phyloP scores from a whole-genome alignment of 805 yeast genomes.

The Candida insectorum region DNA sequence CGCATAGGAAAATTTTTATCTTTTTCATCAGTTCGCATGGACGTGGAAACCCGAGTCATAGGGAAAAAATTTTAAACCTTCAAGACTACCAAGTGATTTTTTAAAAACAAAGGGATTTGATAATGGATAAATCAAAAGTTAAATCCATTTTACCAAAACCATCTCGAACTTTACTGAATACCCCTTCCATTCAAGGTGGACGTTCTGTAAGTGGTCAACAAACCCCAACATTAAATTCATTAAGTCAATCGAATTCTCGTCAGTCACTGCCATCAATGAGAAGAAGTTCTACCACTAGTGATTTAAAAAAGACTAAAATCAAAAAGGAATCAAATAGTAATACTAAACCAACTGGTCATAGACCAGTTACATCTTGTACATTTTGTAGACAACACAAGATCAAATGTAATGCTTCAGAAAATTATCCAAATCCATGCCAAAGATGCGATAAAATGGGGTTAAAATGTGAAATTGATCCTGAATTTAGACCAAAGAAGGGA shows the following conservation, averaged over 20 bases:
- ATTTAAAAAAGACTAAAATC: slow-evolving; percentile 16
- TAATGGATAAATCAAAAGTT: slow-evolving; percentile 37
- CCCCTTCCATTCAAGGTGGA: neutral
- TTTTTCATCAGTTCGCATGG: slow-evolving; percentile 22
- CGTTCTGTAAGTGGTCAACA: neutral
- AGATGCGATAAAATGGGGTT: slow-evolving; percentile 79
- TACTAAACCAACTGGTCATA: slow-evolving; percentile 40
- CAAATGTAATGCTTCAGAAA: slow-evolving; percentile 85
- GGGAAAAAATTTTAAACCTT: slow-evolving; percentile 2
- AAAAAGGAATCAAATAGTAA: slow-evolving; percentile 6
- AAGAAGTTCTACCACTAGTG: slow-evolving; percentile 5
- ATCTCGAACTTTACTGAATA: slow-evolving; percentile 13
- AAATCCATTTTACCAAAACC: slow-evolving; percentile 44
- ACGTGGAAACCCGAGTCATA: slow-evolving; percentile 9
- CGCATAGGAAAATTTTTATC: slow-evolving; percentile 21
- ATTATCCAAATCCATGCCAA: slow-evolving; percentile 77
- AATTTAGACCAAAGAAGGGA: slow-evolving; percentile 87
- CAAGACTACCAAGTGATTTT: neutral
- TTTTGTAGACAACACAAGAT: slow-evolving; percentile 94
- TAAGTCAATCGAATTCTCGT: slow-evolving; percentile 4
- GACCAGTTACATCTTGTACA: slow-evolving; percentile 91
- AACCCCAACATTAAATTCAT: neutral
- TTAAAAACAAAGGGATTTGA: neutral
- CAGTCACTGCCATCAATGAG: slow-evolving; percentile 5
- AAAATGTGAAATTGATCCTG: slow-evolving; percentile 86